These are phyloP conservation scores for Boletus mariae DNA, from an alignment of 1,284 basidiomycete species.

Conservation along the genomic window DNA sequence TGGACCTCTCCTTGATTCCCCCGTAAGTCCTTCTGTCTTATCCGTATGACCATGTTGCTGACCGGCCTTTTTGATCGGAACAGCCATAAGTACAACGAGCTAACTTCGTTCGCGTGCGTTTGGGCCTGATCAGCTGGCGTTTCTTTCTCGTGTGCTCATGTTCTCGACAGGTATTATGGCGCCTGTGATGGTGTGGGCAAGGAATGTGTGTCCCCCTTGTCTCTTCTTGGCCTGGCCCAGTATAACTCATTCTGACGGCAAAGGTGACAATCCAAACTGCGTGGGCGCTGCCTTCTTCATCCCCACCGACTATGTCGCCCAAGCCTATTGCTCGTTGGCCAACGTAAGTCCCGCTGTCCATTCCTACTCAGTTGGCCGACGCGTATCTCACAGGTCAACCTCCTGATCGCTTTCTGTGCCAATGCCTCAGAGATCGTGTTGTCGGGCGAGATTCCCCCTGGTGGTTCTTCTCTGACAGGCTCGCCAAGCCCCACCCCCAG, in stretches of 20 bases:
- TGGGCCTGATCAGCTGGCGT: neutral
- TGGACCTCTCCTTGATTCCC: conserved; percentile 44
- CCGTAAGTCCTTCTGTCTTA: conserved; percentile 32
- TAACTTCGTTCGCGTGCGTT: conserved; percentile 30
- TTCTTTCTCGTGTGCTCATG: conserved; percentile 6
- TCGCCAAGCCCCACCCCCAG: neutral
- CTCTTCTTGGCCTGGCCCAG: neutral
- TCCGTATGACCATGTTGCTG: neutral
- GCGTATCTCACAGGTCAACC: conserved; percentile 19
- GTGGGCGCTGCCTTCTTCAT: conserved; percentile 36
- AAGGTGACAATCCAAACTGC: conserved; percentile 25
- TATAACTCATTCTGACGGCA: neutral
- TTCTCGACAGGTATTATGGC: conserved; percentile 19
- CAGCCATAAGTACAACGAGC: conserved; percentile 24
- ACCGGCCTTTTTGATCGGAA: neutral
- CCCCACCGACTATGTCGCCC: conserved; percentile 39
- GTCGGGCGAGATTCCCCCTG: neutral
- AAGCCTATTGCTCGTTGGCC: conserved; percentile 34
- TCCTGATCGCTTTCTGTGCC: conserved; percentile 28
- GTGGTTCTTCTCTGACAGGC: neutral
- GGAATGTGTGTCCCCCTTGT: conserved; percentile 15
- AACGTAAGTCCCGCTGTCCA: conserved; percentile 22
- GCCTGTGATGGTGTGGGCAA: conserved; percentile 25
- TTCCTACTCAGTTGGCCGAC: neutral
- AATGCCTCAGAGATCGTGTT: conserved; percentile 20